These are phyloP conservation scores for Suhomyces wounanorum DNA, from an alignment of 1,139 yeast genomes.

Conservation along the genomic window DNA sequence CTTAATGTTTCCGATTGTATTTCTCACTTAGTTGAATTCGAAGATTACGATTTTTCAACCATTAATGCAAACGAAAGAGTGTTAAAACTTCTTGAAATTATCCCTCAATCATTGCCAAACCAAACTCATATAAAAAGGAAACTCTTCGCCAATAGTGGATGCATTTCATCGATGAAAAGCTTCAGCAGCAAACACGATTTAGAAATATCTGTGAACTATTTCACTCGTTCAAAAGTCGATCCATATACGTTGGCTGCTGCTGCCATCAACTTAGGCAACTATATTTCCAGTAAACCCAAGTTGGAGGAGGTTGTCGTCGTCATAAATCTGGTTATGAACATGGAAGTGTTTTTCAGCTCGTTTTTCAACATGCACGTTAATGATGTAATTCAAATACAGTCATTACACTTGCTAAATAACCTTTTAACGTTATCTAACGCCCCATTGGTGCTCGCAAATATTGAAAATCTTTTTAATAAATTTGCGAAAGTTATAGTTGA, in stretches of 20 bases:
- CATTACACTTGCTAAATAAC: constrained; percentile 40
- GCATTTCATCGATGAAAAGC: constrained; percentile 34
- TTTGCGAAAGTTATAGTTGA: constrained; percentile 36
- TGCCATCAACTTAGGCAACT: constrained; percentile 41
- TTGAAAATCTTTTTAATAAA: constrained; percentile 17
- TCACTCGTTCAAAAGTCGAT: constrained; percentile 15
- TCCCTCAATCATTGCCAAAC: constrained; percentile 13
- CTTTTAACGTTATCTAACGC: constrained; percentile 20
- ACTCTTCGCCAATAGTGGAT: constrained; percentile 40
- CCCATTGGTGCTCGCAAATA: constrained; percentile 12
- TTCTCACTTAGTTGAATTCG: constrained; percentile 21
- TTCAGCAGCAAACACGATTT: constrained; percentile 21
- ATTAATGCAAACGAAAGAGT: constrained; percentile 13
- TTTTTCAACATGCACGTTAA: constrained; percentile 28
- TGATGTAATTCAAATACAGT: constrained; percentile 44
- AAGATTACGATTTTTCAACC: constrained; percentile 17
- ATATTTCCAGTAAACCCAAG: constrained; percentile 25
- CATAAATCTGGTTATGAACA: constrained; percentile 15
- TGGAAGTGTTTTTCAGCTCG: constrained; percentile 21
- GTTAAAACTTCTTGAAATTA: constrained; percentile 10
- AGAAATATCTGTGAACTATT: constrained; percentile 12
- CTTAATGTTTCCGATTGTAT: constrained; percentile 20
- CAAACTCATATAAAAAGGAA: constrained; percentile 25
- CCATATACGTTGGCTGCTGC: constrained; percentile 33
- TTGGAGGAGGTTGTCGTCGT: constrained; percentile 18